Evolutionary conservation across 129 eudicot genomes (phyloP).

Genomic region (Centrapalus pauciflorus): DNA sequence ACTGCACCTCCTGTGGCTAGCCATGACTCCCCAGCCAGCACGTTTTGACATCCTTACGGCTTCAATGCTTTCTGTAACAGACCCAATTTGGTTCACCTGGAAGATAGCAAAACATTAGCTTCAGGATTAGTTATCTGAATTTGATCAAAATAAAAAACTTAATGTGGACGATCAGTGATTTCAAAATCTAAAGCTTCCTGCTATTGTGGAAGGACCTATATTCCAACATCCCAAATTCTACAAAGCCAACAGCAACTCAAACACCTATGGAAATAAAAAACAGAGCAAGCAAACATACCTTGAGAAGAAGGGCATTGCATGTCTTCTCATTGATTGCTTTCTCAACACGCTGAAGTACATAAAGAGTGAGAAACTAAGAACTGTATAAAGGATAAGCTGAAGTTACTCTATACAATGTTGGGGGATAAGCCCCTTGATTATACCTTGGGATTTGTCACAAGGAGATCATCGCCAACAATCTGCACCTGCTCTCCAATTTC

Average conservation of each 20-base stretch:
- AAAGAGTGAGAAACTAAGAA: neutral
- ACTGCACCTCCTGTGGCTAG: conserved; percentile 41
- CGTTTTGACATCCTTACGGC: conserved; percentile 44
- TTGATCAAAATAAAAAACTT: neutral
- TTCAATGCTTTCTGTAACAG: conserved; percentile 45
- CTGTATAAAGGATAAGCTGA: neutral
- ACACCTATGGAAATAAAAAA: neutral
- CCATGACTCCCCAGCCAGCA: conserved; percentile 55
- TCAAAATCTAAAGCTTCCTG: too few relatives aligned
- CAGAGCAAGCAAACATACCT: conserved; percentile 18
- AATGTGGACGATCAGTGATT: too few relatives aligned
- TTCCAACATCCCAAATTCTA: neutral
- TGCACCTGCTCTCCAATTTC: conserved; percentile 41
- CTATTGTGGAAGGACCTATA: too few relatives aligned
- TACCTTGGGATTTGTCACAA: conserved; percentile 45
- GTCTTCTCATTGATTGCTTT: conserved; percentile 42
- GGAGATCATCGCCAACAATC: conserved; percentile 50
- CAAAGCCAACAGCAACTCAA: too few relatives aligned
- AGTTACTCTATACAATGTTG: too few relatives aligned
- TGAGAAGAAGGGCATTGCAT: conserved; percentile 42
- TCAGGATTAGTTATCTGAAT: too few relatives aligned
- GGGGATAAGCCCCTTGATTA: neutral
- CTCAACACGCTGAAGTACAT: conserved; percentile 31
- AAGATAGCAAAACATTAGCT: neutral
- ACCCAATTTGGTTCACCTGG: conserved; percentile 48